A percentile compares a stretch with the other conserved stretches of the same genome.
These are phyloP conservation scores for Ogataea nitratoaversa DNA, from an alignment of 805 yeast species.

Conservation along the genomic window DNA sequence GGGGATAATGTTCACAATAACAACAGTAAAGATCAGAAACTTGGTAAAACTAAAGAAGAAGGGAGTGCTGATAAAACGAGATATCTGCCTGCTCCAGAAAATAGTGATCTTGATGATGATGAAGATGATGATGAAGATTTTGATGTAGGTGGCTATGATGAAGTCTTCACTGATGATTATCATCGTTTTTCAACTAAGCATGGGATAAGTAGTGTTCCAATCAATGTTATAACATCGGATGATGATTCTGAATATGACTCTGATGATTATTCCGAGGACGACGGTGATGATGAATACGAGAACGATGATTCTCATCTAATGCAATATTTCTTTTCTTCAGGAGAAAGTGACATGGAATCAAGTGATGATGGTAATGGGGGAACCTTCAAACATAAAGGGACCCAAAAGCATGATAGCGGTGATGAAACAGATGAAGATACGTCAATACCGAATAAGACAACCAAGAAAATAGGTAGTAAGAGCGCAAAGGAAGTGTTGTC, in stretches of 20 bases:
- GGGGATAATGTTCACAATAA: constrained; percentile 1
- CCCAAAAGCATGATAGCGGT: constrained; percentile 41
- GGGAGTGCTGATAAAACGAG: constrained; percentile 22
- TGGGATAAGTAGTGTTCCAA: constrained; percentile 14
- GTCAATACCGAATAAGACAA: constrained; percentile 68
- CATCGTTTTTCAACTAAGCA: constrained; percentile 15
- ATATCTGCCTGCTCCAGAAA: constrained; percentile 39
- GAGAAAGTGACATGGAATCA: constrained; percentile 14
- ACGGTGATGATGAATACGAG: constrained; percentile 24
- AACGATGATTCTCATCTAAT: constrained; percentile 60
- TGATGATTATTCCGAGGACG: constrained; percentile 25
- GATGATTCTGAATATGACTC: constrained; percentile 13
- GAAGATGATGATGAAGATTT: constrained; percentile 33
- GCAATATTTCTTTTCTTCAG: constrained; percentile 61
- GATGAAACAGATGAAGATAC: constrained; percentile 94
- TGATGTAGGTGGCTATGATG: constrained; percentile 27
- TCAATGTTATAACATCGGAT: constrained; percentile 17
- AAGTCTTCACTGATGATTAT: constrained; percentile 22
- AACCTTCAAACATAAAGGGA: constrained; percentile 7
- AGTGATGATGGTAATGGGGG: constrained; percentile 15
- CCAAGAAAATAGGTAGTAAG: constrained; percentile 63
- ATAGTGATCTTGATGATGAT: constrained; percentile 42
- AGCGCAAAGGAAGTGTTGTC: constrained; percentile 93
- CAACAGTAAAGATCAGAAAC: constrained; percentile 4
- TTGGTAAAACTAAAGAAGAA: constrained; percentile 9